Conservation (phyloP, 1,284 basidiomycete genomes). For the Sanghuangporus sanghuang region DNA sequence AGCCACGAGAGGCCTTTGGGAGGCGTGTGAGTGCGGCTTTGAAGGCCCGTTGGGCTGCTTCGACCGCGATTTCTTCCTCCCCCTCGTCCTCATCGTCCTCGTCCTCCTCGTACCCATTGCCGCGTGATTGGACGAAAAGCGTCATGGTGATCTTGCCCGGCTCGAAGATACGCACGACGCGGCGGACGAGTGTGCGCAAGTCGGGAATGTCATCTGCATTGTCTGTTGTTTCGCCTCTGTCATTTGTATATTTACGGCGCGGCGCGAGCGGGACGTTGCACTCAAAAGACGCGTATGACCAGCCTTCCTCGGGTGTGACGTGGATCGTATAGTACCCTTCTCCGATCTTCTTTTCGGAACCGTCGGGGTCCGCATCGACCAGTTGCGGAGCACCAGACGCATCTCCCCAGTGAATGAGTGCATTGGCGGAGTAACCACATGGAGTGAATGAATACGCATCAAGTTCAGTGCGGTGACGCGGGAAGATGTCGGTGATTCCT, state of each 20-base stretch:
- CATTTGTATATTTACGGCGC: neutral
- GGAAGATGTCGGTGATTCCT: conserved; percentile 85
- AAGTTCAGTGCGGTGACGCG: conserved; percentile 70
- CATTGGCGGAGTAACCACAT: conserved; percentile 97
- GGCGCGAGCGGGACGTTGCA: conserved; percentile 86
- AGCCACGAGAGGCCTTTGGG: neutral
- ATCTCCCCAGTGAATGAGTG: conserved; percentile 69
- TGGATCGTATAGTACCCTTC: conserved; percentile 99
- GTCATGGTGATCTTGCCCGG: conserved; percentile 87
- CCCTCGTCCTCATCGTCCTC: conserved; percentile 49
- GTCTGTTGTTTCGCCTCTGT: conserved; percentile 26
- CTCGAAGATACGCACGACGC: conserved; percentile 90
- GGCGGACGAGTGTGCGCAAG: conserved; percentile 75
- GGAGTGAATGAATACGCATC: conserved; percentile 95
- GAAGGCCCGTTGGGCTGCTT: conserved; percentile 67
- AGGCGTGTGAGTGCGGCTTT: conserved; percentile 47
- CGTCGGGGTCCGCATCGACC: conserved; percentile 9
- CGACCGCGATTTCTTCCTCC: conserved; percentile 48
- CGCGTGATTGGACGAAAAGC: conserved; percentile 80
- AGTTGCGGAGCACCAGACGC: neutral
- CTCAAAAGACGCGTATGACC: conserved; percentile 98
- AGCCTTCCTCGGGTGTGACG: conserved; percentile 96
- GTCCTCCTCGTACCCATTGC: conserved; percentile 32
- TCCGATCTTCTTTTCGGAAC: conserved; percentile 26
- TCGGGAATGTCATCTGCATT: conserved; percentile 54